Conservation (phyloP, 2,329 filamentous ascomycete species). For the Zasmidium angulare region DNA sequence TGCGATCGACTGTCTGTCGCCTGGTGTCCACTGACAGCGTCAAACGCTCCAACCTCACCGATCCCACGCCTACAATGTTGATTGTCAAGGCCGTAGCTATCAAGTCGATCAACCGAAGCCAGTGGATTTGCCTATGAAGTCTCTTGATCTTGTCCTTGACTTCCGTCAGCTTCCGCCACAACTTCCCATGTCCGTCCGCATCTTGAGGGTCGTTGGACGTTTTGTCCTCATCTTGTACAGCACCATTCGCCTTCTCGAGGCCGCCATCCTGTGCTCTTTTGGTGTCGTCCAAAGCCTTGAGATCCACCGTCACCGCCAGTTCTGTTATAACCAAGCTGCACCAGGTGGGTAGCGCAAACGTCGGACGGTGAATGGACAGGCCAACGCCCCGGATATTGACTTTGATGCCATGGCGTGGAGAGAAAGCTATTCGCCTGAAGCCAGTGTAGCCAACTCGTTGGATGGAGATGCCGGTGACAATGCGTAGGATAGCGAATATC, state of each 20-base stretch:
- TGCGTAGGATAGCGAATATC: conserved; percentile 86
- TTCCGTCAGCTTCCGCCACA: conserved; percentile 76
- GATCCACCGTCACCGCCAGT: conserved; percentile 78
- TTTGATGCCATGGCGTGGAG: conserved; percentile 81
- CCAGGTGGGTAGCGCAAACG: conserved; percentile 97
- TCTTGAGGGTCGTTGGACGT: conserved; percentile 27
- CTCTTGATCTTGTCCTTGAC: conserved; percentile 84
- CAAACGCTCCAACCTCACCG: conserved; percentile 78
- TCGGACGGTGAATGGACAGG: conserved; percentile 84
- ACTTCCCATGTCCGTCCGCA: conserved; percentile 56
- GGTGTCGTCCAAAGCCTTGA: conserved; percentile 57
- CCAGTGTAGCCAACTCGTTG: conserved; percentile 93
- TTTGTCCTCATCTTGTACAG: conserved; percentile 15
- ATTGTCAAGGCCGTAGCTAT: conserved; percentile 78
- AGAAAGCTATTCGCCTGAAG: conserved; percentile 84
- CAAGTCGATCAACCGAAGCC: conserved; percentile 85
- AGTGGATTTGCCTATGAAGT: conserved; percentile 81
- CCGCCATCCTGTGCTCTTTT: conserved; percentile 15
- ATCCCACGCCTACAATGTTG: conserved; percentile 77
- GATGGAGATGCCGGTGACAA: conserved; percentile 90
- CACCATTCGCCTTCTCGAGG: conserved; percentile 18
- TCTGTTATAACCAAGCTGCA: conserved; percentile 86
- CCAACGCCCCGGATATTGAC: conserved; percentile 88
- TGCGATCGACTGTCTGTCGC: conserved; percentile 85
- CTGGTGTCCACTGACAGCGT: conserved; percentile 88